These are phyloP conservation scores for Heteromeles arbutifolia DNA, from an alignment of 306 rosid species.

Conservation along the genomic window DNA sequence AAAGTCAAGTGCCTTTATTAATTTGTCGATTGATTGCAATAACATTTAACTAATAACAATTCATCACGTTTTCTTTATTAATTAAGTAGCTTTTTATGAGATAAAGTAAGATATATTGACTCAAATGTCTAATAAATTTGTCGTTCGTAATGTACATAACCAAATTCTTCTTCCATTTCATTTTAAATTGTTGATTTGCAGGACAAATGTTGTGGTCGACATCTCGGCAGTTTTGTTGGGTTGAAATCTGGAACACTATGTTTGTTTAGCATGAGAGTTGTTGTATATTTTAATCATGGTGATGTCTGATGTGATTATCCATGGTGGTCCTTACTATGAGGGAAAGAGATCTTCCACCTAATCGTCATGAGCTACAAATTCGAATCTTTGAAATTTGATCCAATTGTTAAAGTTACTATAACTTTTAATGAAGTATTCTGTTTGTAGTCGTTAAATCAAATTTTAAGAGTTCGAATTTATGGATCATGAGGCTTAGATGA, in stretches of 20 bases:
- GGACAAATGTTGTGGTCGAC: slow-evolving; percentile 8
- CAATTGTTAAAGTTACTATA: too few species aligned
- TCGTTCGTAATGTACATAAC: slow-evolving; percentile 17
- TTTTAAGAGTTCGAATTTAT: too few species aligned
- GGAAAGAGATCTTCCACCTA: too few species aligned
- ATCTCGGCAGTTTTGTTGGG: slow-evolving; percentile 30
- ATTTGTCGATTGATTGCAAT: slow-evolving; percentile 11
- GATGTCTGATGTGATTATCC: not conserved
- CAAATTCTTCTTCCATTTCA: slow-evolving; percentile 3
- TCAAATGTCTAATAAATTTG: slow-evolving; percentile 14
- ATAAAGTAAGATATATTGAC: not conserved
- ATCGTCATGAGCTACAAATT: too few species aligned
- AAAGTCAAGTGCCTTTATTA: slow-evolving; percentile 4
- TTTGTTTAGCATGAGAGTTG: not conserved
- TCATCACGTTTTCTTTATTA: slow-evolving; percentile 33
- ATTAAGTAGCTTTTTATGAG: not conserved
- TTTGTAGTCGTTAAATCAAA: too few species aligned
- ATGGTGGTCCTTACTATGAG: not conserved
- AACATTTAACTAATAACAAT: not conserved
- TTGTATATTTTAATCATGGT: not conserved
- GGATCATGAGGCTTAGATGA: too few species aligned
- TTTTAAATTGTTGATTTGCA: not conserved
- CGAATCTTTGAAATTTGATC: too few species aligned
- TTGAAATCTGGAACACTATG: slow-evolving; percentile 5
- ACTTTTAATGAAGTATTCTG: rapidly evolving